Evolutionary conservation across 192 early-diverging fungal genomes (phyloP), one percentile per base, ranked within the genome.

Genomic region (Entomortierella chlamydospora): DNA sequence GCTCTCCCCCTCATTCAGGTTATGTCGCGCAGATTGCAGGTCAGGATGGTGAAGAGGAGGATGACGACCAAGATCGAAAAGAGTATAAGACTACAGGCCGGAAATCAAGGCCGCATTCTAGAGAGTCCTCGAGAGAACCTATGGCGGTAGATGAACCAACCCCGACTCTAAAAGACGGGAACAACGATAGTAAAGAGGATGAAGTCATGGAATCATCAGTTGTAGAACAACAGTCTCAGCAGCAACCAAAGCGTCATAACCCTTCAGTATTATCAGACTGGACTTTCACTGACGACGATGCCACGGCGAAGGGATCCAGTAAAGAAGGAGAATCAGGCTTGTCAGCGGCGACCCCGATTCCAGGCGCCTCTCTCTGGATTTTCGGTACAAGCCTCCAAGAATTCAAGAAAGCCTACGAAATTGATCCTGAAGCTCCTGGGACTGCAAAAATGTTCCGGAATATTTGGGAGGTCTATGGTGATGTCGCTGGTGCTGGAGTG

Each of bases 281-380:
- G 76, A 57, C 54, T 2, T 61, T 70, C 33, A 58, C 62, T 2
- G 57, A 52, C 22, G 68, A 57, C 30, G 42, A 42, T 6, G 41
- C 45, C 0, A 34, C n/a, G 39, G 18, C 13, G 6, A 51, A 43
- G 29, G 22, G 39, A 12, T 34, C 60, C 10, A 57, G 30, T 6
- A 58, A 64, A 18, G 57, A 65, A 31, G 39, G 41, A 53, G 25
- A 33, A 31, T 18, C 33, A 4, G 55, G 31, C 29, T 8, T 73
- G 2, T 25, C 33, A 1, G 39, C 66, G 1, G 34, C 61, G 0
- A 59, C 70, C 4, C 68, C 71, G 13, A 34, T 70, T 0, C 85
- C 53, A 10, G 84, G 85, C 18, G 79, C 83, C 2, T 83, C 87
- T 6, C 64, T 88, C 20, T 88, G 86, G 87, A 80, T 90, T 39